Evolutionary conservation across 2,329 filamentous ascomycete species (phyloP).

Genomic region (Cladosporium sp.): DNA sequence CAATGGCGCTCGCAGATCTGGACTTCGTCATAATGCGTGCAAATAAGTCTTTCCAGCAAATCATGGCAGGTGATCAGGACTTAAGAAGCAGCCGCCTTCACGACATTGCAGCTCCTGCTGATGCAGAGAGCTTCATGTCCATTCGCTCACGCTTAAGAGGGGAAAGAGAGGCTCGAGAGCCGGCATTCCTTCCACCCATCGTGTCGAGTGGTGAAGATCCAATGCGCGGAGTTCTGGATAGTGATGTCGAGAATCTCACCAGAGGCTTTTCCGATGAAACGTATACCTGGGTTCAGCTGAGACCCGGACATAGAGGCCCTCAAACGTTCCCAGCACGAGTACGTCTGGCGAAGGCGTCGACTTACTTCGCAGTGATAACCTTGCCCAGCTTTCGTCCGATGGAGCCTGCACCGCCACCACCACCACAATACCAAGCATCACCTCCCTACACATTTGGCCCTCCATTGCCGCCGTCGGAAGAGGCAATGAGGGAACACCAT

Average conservation of each 20-base stretch:
- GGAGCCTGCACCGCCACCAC: conserved; percentile 13
- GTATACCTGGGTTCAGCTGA: conserved; percentile 36
- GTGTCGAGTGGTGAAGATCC: conserved; percentile 41
- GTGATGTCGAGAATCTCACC: conserved; percentile 42
- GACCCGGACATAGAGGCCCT: conserved; percentile 28
- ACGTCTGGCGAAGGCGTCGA: conserved; percentile 39
- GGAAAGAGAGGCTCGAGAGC: conserved; percentile 45
- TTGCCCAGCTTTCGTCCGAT: conserved; percentile 30
- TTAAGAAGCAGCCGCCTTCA: conserved; percentile 37
- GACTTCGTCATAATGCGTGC: conserved; percentile 45
- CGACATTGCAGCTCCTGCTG: conserved; percentile 41
- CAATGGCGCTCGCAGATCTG: conserved; percentile 43
- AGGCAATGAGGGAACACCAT: conserved; percentile 12
- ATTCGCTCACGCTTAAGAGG: conserved; percentile 43
- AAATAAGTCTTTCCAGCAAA: conserved; percentile 41
- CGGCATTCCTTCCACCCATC: conserved; percentile 49
- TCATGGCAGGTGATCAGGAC: conserved; percentile 37
- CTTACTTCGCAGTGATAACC: conserved; percentile 45
- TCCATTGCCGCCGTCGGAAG: conserved; percentile 8
- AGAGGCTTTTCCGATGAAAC: conserved; percentile 40
- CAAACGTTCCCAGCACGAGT: conserved; percentile 34
- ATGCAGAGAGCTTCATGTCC: conserved; percentile 40
- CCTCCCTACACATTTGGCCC: conserved; percentile 11
- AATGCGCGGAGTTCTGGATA: conserved; percentile 37
- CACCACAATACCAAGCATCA: background rate